Conservation (phyloP, 768 basidiomycete species). For the Lactifluus echinatus region DNA sequence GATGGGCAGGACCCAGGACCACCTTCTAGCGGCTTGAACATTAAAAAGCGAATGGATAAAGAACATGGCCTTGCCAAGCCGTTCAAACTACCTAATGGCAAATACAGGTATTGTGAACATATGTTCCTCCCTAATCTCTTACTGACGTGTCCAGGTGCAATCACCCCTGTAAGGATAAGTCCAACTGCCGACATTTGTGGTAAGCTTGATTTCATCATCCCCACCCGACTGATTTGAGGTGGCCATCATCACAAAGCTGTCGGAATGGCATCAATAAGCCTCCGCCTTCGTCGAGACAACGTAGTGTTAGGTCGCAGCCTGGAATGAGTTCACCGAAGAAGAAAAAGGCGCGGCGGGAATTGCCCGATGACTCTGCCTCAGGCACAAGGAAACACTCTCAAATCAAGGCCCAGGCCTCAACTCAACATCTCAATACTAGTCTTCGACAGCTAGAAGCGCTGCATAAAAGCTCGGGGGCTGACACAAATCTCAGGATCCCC, state of each 20-base stretch:
- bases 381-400: neutral
- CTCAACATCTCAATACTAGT: neutral
- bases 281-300: conserved; percentile 32
- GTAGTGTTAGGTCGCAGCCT: conserved; percentile 13
- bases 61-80: conserved; percentile 13
- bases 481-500: conserved; percentile 7
- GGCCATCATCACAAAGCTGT: conserved; percentile 41
- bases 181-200: conserved; percentile 71
- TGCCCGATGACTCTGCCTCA: neutral
- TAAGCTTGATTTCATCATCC: conserved; percentile 23
- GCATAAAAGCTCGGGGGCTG: conserved; percentile 15
- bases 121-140: neutral
- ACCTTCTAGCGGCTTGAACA: neutral
- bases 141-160: conserved; percentile 48
- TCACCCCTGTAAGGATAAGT: conserved; percentile 73
- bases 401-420: conserved; percentile 1
- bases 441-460: conserved; percentile 16
- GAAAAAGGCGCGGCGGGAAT: neutral
- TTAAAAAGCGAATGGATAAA: neutral
- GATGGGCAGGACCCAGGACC: neutral
- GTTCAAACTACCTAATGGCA: conserved; percentile 50
- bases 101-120: conserved; percentile 35
- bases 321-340: neutral
- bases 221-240: neutral
- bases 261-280: conserved; percentile 58